phyloP scores from a whole-genome alignment of 2,329 filamentous ascomycete genomes.

The Hirsutella minnesotensis region DNA sequence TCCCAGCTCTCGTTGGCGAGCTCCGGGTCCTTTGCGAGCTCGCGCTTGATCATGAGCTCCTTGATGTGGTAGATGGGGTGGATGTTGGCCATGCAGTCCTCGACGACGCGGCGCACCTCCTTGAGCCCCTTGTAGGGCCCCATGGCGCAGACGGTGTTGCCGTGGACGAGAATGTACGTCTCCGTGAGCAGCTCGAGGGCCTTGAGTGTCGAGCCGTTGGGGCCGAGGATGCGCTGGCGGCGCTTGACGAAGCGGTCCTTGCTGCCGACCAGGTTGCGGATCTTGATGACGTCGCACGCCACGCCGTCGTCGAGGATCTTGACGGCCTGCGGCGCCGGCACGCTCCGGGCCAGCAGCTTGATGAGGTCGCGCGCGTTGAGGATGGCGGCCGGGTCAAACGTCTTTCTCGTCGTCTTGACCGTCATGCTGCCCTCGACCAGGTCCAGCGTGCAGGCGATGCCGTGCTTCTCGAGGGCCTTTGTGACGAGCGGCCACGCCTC shows the following conservation, averaged over 20 bases:
- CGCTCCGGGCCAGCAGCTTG: slow-evolving; percentile 80
- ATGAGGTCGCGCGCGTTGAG: slow-evolving; percentile 90
- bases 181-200: slow-evolving; percentile 84
- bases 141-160: slow-evolving; percentile 89
- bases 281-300: slow-evolving; percentile 93
- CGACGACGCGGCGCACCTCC: slow-evolving; percentile 77
- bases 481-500: slow-evolving; percentile 91
- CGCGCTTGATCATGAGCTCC: slow-evolving; percentile 85
- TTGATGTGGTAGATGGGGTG: slow-evolving; percentile 78
- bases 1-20: slow-evolving; percentile 88
- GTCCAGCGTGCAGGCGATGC: slow-evolving; percentile 86
- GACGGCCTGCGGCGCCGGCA: slow-evolving; percentile 84
- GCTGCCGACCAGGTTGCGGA: slow-evolving; percentile 77
- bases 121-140: slow-evolving; percentile 88
- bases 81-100: slow-evolving; percentile 95
- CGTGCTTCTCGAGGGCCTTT: slow-evolving; percentile 71
- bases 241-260: slow-evolving; percentile 95
- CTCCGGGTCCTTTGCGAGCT: slow-evolving; percentile 79
- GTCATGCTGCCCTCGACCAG: slow-evolving; percentile 94
- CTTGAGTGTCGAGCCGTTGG: slow-evolving; percentile 84
- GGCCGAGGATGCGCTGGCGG: slow-evolving; percentile 82
- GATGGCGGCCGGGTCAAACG: slow-evolving; percentile 83
- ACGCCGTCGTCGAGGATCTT: slow-evolving; percentile 89
- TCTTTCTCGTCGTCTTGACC: slow-evolving; percentile 87
- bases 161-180: slow-evolving; percentile 91